phyloP scores from a whole-genome alignment of 2,329 filamentous ascomycete genomes.

The Phyllosticta citrichinensis region DNA sequence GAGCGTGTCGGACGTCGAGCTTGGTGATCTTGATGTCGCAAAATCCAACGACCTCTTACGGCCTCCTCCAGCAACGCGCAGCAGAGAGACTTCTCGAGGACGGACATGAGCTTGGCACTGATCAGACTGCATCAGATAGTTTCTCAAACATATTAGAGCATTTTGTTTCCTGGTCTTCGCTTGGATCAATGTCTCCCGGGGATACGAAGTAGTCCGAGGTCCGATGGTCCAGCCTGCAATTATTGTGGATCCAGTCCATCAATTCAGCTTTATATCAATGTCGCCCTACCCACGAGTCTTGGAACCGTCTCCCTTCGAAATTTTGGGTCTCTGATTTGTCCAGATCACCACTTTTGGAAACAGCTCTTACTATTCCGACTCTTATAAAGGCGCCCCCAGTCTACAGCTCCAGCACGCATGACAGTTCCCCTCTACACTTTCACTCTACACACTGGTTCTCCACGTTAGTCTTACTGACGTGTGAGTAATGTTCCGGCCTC shows the following conservation, averaged over 20 bases:
- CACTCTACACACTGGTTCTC: no score
- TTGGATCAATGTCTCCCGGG: not conserved
- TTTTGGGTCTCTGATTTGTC: fast-evolving
- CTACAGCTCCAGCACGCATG: no score
- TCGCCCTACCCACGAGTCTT: not conserved
- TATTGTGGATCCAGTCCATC: not conserved
- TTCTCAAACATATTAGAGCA: not conserved
- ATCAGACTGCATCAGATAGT: not conserved
- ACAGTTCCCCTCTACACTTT: no score
- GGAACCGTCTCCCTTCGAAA: not conserved
- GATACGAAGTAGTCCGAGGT: not conserved
- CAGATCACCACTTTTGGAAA: not conserved
- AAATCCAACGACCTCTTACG: not conserved
- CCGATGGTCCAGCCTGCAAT: not conserved
- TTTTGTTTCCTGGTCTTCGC: not conserved
- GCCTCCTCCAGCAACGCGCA: not conserved
- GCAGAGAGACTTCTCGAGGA: not conserved
- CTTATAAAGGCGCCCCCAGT: not conserved
- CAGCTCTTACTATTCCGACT: not conserved
- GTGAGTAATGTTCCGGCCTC: no score
- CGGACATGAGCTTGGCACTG: not conserved
- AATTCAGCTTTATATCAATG: not conserved
- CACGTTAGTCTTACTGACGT: no score
- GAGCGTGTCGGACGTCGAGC: not conserved
- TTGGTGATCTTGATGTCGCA: not conserved